phyloP scores from a whole-genome alignment of 306 rosid genomes.

The Cicer chorassanicum region DNA sequence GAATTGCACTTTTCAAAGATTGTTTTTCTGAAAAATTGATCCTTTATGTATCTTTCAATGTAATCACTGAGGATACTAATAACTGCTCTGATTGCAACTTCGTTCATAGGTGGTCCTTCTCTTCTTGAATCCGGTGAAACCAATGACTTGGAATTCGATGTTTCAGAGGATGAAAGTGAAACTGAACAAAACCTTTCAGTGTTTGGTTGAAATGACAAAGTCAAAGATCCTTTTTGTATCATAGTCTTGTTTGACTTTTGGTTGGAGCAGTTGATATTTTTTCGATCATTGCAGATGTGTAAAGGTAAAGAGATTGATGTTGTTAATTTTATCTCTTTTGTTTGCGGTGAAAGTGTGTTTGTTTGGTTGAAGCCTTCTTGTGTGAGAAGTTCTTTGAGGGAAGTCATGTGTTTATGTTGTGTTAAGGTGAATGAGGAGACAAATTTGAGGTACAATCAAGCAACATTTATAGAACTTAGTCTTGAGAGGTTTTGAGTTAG shows the following conservation, averaged over 20 bases:
- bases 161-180: conserved; percentile 47
- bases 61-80: conserved; percentile 71
- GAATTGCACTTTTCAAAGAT: conserved; percentile 58
- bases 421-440: conserved; percentile 27
- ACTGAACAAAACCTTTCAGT: conserved; percentile 42
- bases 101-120: conserved; percentile 61
- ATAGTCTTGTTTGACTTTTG: neutral
- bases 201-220: conserved; percentile 45
- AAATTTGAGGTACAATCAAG: conserved; percentile 48
- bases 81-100: conserved; percentile 69
- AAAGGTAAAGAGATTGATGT: conserved; percentile 46
- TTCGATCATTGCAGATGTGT: conserved; percentile 55
- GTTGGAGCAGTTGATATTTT: conserved; percentile 43
- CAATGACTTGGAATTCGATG: conserved; percentile 48
- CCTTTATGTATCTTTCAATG: conserved; percentile 61
- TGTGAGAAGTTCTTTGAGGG: conserved; percentile 68
- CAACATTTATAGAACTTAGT: conserved; percentile 44
- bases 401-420: conserved; percentile 53
- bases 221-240: conserved; percentile 46
- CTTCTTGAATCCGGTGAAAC: conserved; percentile 49
- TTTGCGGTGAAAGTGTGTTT: conserved; percentile 30
- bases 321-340: conserved; percentile 39
- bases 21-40: conserved; percentile 57
- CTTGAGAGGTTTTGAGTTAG: no score
- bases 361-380: conserved; percentile 58